Evolutionary conservation across 371 early-diverging fungal genomes (phyloP).

Genomic region (Mortierella sp.): DNA sequence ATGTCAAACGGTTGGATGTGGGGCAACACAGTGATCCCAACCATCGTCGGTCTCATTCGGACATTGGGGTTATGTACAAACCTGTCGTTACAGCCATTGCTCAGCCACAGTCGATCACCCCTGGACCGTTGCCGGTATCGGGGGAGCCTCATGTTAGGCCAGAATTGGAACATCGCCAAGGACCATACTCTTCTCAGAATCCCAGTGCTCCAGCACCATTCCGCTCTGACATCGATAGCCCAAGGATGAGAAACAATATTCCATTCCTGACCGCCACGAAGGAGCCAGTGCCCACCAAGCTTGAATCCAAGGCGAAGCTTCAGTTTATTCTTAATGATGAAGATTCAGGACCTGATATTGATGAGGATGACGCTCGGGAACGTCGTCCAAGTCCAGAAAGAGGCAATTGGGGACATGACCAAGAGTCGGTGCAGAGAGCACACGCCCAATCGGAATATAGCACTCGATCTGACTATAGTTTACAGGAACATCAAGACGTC

Average conservation of each 20-base stretch:
- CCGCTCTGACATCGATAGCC: slow-evolving; percentile 11
- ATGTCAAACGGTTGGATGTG: slow-evolving; percentile 36
- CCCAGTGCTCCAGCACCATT: not conserved
- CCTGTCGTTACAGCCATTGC: slow-evolving; percentile 16
- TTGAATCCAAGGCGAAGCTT: slow-evolving; percentile 38
- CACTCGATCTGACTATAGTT: slow-evolving; percentile 17
- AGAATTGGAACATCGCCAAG: slow-evolving; percentile 14
- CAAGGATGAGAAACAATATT: slow-evolving; percentile 10
- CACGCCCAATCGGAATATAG: slow-evolving; percentile 8
- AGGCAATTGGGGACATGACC: not conserved
- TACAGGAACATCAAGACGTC: slow-evolving; percentile 2
- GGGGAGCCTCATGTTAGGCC: not conserved
- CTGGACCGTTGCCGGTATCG: not conserved
- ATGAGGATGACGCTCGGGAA: slow-evolving; percentile 15
- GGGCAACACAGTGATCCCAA: slow-evolving; percentile 30
- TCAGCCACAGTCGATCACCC: slow-evolving; percentile 12
- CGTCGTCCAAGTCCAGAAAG: slow-evolving; percentile 11
- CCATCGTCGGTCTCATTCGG: slow-evolving; percentile 45
- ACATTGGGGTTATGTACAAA: slow-evolving; percentile 25
- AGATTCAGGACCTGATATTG: slow-evolving; percentile 21
- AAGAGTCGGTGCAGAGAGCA: not conserved
- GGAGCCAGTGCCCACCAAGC: slow-evolving; percentile 16
- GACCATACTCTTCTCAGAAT: not conserved
- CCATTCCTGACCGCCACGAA: not conserved
- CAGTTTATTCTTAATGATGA: slow-evolving; percentile 55